Evolutionary conservation across 805 yeast species (phyloP).

Genomic region (Kockiozyma suomiensis): DNA sequence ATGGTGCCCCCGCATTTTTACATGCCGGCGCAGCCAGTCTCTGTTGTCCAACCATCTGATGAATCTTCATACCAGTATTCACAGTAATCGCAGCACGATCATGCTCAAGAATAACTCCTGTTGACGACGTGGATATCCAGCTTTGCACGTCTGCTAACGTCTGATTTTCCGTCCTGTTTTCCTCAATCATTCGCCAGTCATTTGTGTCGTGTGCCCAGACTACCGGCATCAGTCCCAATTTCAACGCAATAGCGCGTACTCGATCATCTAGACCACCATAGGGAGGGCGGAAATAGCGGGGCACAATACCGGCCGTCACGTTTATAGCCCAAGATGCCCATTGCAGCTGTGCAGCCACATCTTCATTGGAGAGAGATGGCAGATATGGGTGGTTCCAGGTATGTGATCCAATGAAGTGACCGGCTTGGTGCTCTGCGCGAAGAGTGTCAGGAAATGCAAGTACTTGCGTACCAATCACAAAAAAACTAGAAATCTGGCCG

Average conservation of each 20-base stretch:
- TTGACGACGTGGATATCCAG: slow-evolving; percentile 50
- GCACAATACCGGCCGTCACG: slow-evolving; percentile 84
- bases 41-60: slow-evolving; percentile 53
- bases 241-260: slow-evolving; percentile 73
- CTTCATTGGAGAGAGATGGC: slow-evolving; percentile 75
- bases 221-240: slow-evolving; percentile 84
- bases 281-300: slow-evolving; percentile 95
- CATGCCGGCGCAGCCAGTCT: slow-evolving; percentile 12
- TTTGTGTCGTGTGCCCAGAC: slow-evolving; percentile 90
- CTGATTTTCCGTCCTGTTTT: slow-evolving; percentile 54
- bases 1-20: slow-evolving; percentile 10
- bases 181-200: slow-evolving; percentile 78
- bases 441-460: slow-evolving; percentile 77
- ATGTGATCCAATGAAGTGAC: slow-evolving; percentile 84
- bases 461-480: slow-evolving; percentile 80
- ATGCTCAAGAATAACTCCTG: slow-evolving; percentile 83
- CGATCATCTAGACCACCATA: slow-evolving; percentile 93
- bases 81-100: slow-evolving; percentile 73
- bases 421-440: slow-evolving; percentile 54
- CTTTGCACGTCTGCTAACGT: slow-evolving; percentile 57
- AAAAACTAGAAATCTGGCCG: slow-evolving; percentile 65
- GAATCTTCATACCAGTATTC: slow-evolving; percentile 62
- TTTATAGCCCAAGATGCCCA: slow-evolving; percentile 99
- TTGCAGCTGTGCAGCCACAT: slow-evolving; percentile 82
- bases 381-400: slow-evolving; percentile 91